Evolutionary conservation across 495 filamentous ascomycete species (phyloP).

Genomic region (Penicillium samsonianum): DNA sequence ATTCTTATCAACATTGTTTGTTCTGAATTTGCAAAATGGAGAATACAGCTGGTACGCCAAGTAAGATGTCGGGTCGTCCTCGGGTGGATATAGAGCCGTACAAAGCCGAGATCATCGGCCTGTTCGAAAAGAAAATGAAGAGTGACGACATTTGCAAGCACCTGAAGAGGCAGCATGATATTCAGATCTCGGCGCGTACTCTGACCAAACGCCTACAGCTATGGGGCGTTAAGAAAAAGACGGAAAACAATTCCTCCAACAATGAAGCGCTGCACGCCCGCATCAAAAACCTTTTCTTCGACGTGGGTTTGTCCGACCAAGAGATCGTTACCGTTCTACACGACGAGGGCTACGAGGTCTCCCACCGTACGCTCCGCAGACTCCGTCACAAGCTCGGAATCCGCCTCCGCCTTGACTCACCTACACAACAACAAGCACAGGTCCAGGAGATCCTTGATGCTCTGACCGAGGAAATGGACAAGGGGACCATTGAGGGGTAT

Average conservation of each 20-base stretch:
- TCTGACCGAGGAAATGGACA: slow-evolving; percentile 11
- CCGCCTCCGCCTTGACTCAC: slow-evolving; percentile 10
- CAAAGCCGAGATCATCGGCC: slow-evolving; percentile 3
- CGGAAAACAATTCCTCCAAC: slow-evolving; percentile 1
- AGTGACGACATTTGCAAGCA: slow-evolving; percentile 13
- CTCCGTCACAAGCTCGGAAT: slow-evolving; percentile 11
- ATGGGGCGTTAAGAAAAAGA: slow-evolving; percentile 13
- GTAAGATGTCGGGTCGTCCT: slow-evolving; percentile 1
- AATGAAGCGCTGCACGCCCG: slow-evolving; percentile 9
- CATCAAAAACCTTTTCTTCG: slow-evolving; percentile 10
- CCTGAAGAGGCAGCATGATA: slow-evolving; percentile 12
- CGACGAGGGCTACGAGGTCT: slow-evolving; percentile 10
- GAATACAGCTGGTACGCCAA: not conserved
- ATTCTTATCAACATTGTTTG: not conserved
- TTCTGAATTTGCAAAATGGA: slow-evolving; percentile 1
- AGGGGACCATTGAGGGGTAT: slow-evolving; percentile 20
- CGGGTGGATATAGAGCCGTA: slow-evolving; percentile 4
- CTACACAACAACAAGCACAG: slow-evolving; percentile 10
- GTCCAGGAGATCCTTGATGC: slow-evolving; percentile 10
- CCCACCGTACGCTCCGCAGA: slow-evolving; percentile 8
- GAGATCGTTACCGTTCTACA: slow-evolving; percentile 12
- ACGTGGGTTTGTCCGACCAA: slow-evolving; percentile 4
- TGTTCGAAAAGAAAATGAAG: slow-evolving; percentile 12
- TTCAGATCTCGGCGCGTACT: slow-evolving; percentile 10
- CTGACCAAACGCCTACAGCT: slow-evolving; percentile 9